A percentile compares a stretch with the other conserved stretches of the same genome.
Evolutionary conservation across 768 basidiomycete genomes (phyloP).

Genomic region (Pleurotus pulmonarius): DNA sequence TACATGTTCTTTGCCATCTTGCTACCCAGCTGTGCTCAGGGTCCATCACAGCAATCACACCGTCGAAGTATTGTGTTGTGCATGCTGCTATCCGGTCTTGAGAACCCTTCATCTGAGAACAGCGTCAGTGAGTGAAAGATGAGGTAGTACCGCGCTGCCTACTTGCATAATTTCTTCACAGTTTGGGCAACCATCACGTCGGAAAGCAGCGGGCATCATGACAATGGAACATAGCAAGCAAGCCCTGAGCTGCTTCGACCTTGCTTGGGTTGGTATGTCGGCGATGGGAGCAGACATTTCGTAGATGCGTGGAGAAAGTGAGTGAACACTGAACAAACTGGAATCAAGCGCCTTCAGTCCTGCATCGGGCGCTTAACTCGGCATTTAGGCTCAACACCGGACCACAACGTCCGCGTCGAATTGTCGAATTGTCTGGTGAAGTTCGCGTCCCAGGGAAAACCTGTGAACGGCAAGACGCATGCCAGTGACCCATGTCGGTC

Average conservation of each 20-base stretch:
- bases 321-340: background rate
- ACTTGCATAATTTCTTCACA: conserved; percentile 96
- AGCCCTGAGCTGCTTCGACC: conserved; percentile 76
- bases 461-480: background rate
- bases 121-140: background rate
- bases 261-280: conserved; percentile 52
- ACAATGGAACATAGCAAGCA: conserved; percentile 94
- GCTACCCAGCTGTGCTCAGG: conserved; percentile 93
- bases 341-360: too few species aligned
- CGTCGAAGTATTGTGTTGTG: conserved; percentile 92
- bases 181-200: conserved; percentile 88
- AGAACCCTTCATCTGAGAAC: conserved; percentile 77
- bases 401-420: too few species aligned
- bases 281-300: conserved; percentile 15
- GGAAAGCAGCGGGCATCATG: conserved; percentile 79
- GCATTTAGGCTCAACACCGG: too few species aligned
- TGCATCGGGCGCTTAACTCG: too few species aligned
- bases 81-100: conserved; percentile 80
- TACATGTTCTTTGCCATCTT: conserved; percentile 92
- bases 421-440: too few species aligned
- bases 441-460: too few species aligned
- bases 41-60: conserved; percentile 82
- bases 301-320: background rate
- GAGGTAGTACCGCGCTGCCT: conserved; percentile 12
- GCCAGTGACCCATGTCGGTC: conserved; percentile 54